Evolutionary conservation across 2,329 filamentous ascomycete genomes (phyloP), one percentile per base, ranked within the genome.

Genomic region (Sordariomycetes sp.): DNA sequence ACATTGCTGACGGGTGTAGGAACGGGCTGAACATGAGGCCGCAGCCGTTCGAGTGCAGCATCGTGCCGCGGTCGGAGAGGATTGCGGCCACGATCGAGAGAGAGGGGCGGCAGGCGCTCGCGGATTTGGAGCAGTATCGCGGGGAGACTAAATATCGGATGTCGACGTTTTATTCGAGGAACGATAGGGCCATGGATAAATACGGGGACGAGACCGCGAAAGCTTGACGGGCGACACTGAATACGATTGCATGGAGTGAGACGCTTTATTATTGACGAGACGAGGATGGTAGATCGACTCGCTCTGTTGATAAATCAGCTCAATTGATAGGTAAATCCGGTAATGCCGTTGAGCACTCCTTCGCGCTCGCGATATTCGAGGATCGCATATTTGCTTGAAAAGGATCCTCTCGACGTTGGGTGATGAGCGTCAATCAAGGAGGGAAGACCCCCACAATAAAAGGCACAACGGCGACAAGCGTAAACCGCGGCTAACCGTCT

Each of bases 21-120:
- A 80, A 82, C 60, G 79, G 79, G 2, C 67, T 82, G 25, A 82
- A 82, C 60, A 80, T 80, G 78, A 72, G 79, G 2, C 79, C 79
- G 3, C 71, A 74, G 60, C 75, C 76, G 0, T 83, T 83, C 62
- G 66, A 72, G 57, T 82, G 80, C 57, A 73, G 70, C 56, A 79
- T 82, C 60, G 72, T 67, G 39, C 76, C 79, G 13, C 69, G 79
- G 34, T 75, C 65, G 13, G 70, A 74, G 17, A 71, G 73, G 59
- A 77, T 82, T 56, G 67, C 67, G 2, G 66, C 71, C 57, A 74
- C 78, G 0, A 77, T 82, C 52, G 69, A 78, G 56, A 68, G 73
- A 1, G 79, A 83, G 63, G 79, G 77, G 3, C 67, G 67, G 59
- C 71, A 79, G 62, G 80, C 80, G 0, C 66, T 81, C 42, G 63